A percentile compares a stretch with the other conserved stretches of the same genome.
phyloP scores from a whole-genome alignment of 441 rosid species.

The Syzygium malaccense region DNA sequence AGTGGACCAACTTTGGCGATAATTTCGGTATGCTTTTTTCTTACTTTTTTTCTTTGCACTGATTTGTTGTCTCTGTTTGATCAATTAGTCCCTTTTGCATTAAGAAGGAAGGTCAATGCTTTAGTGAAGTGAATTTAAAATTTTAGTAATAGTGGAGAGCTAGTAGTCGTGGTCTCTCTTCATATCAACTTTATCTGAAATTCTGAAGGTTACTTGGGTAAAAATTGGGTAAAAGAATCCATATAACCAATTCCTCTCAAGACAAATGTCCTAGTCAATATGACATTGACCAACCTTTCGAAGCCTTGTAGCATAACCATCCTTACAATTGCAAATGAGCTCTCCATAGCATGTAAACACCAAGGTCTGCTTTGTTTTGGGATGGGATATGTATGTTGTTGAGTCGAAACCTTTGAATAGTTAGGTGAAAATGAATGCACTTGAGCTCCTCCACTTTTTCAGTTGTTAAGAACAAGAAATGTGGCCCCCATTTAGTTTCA shows the following conservation, averaged over 20 bases:
- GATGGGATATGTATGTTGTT: background rate
- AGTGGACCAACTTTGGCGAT: constrained; percentile 74
- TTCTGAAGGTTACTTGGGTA: background rate
- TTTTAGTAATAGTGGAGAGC: background rate
- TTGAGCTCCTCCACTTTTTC: background rate
- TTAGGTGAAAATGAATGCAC: background rate
- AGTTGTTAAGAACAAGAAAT: background rate
- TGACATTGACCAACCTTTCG: background rate
- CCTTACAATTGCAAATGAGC: background rate
- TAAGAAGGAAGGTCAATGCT: background rate
- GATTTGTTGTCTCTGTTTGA: background rate
- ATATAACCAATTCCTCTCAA: background rate
- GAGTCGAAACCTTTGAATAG: background rate
- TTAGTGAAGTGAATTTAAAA: background rate
- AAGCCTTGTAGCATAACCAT: background rate
- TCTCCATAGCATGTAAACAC: background rate
- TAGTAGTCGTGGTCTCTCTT: background rate
- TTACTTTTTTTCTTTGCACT: background rate
- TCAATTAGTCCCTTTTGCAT: background rate
- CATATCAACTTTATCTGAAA: background rate
- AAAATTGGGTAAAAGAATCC: background rate
- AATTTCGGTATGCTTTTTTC: constrained; percentile 43
- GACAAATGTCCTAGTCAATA: background rate
- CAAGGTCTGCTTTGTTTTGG: background rate
- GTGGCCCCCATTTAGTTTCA: background rate